Evolutionary conservation across 2,329 filamentous ascomycete genomes (phyloP), one percentile per base, ranked within the genome.

Genomic region (Exophiala sideris): DNA sequence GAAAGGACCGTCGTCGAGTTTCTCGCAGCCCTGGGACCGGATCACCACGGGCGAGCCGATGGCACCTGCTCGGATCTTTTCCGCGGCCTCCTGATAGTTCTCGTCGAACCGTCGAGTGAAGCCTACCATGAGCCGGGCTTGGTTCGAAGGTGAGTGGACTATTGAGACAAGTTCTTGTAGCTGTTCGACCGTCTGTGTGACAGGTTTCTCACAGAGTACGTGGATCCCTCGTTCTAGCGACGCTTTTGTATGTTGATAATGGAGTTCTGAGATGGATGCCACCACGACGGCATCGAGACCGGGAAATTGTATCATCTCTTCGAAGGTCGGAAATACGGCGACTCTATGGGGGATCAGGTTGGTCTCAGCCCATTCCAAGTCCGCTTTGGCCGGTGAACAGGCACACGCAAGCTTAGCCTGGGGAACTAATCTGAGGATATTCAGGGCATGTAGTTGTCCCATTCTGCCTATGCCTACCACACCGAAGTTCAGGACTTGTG

Each of bases 161-260:
- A 56, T 36, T 3, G 48, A 38, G 14, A 56, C 33, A 12, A 56
- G 53, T 5, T 53, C 49, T 41, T 56, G n/a, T 6, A 56, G 8
- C 29, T 54, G 34, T 38, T 54, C 51, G n/a, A 45, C 51, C 9
- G 51, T 44, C 40, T 54, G 45, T 3, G 45, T 10, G 32, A 83
- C 64, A 1, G 81, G 81, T 71, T 84, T 83, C 71, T 84, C 81
- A 61, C 79, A 83, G 12, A 84, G 67, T 0, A 83, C 79, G 61
- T 84, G 81, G 60, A 78, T 73, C 40, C 77, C 73, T 7, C 71
- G 72, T 47, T 79, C 66, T 48, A 84, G 82, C 9, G 80, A 80
- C 60, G 77, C 75, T 62, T 82, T 79, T 1, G 80, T 75, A 59
- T 84, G 78, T 58, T 80, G 72, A 0, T 80, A 80, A 60, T 85